Evolutionary conservation across 306 rosid species (phyloP).

Genomic region (Mucuna pruriens): DNA sequence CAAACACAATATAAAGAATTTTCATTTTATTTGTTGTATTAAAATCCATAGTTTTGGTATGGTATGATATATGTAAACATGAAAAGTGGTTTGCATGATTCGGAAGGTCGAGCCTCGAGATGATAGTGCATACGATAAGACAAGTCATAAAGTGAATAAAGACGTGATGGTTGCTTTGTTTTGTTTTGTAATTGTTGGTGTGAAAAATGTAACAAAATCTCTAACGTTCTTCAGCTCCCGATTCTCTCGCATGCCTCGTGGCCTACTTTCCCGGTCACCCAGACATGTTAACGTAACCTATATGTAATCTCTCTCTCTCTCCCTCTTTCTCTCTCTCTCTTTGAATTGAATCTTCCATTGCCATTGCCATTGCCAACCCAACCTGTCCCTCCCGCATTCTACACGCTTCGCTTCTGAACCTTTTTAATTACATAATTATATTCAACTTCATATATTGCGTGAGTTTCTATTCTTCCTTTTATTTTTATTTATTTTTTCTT

Average conservation of each 20-base stretch:
- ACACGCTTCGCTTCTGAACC: conserved; percentile 35
- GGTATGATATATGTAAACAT: not conserved
- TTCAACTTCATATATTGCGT: conserved; percentile 46
- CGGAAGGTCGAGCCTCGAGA: not conserved
- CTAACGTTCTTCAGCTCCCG: conserved; percentile 47
- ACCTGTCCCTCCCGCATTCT: conserved; percentile 35
- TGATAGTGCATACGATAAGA: not conserved
- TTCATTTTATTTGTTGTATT: not conserved
- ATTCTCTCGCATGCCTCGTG: conserved; percentile 59
- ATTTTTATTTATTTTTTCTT: not conserved
- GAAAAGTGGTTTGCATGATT: not conserved
- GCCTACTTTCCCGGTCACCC: conserved; percentile 67
- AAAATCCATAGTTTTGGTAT: not conserved
- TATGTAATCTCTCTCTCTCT: conserved; percentile 55
- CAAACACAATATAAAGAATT: too few species aligned
- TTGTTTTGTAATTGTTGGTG: conserved; percentile 32
- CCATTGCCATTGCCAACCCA: conserved; percentile 29
- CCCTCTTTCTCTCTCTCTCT: conserved; percentile 8
- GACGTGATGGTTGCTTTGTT: not conserved
- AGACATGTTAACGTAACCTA: conserved; percentile 52
- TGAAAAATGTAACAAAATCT: conserved; percentile 36
- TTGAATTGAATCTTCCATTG: conserved; percentile 50
- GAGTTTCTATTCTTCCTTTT: not conserved
- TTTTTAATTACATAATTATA: conserved; percentile 13
- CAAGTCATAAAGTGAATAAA: not conserved